phyloP scores from a whole-genome alignment of 73 alveolate genomes.

The Paraurostyla sp. region DNA sequence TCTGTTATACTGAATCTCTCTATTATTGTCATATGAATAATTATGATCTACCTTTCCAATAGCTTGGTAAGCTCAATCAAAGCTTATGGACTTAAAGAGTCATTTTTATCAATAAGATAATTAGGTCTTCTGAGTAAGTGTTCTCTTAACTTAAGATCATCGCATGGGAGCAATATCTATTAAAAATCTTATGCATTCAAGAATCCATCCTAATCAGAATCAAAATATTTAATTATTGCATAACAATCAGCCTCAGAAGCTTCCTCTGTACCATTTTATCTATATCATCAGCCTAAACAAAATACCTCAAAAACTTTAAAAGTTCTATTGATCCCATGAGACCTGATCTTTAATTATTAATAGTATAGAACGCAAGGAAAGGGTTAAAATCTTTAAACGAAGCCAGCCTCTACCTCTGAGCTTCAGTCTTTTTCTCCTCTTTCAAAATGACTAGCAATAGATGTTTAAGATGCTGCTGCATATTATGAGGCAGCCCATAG shows the following conservation, averaged over 20 bases:
- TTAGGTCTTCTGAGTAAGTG: slow-evolving; percentile 33
- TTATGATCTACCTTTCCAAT: slow-evolving; percentile 38
- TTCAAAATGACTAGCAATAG: too few relatives aligned
- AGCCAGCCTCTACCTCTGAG: too few relatives aligned
- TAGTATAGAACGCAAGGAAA: too few relatives aligned
- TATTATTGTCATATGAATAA: neutral
- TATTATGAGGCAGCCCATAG: too few relatives aligned
- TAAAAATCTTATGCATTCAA: neutral
- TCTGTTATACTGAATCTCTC: slow-evolving; percentile 30
- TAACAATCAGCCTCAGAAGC: slow-evolving; percentile 58
- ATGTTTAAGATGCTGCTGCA: too few relatives aligned
- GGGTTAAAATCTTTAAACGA: too few relatives aligned
- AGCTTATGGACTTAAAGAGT: neutral
- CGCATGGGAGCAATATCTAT: slow-evolving; percentile 58
- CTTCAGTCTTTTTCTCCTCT: too few relatives aligned
- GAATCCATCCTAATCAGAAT: slow-evolving; percentile 49
- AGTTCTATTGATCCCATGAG: neutral
- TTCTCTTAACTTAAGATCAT: slow-evolving; percentile 11
- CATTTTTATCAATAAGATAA: neutral
- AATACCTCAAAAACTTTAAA: neutral
- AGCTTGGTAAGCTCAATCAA: slow-evolving; percentile 58
- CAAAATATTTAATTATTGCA: slow-evolving; percentile 47
- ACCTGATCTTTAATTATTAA: too few relatives aligned
- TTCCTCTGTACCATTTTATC: slow-evolving; percentile 14
- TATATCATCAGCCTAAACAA: neutral